Evolutionary conservation across 805 yeast species (phyloP), one percentile per base, ranked within the genome.

Genomic region (Barnettozyma populi): DNA sequence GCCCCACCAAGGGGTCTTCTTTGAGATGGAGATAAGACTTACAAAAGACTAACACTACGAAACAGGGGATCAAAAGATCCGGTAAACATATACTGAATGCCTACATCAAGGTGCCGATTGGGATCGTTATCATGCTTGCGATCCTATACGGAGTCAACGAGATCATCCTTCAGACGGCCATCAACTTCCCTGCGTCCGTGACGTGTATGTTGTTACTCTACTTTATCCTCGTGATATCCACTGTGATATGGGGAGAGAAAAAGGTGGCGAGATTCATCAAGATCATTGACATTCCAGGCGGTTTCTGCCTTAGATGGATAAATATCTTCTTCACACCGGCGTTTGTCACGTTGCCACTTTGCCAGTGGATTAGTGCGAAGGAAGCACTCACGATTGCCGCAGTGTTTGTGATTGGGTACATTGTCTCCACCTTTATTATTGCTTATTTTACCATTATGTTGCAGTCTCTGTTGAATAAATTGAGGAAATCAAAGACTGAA

Each of bases 291-390:
- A 75, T 84, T n/a, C 78, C 88, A 14, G 76, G 77, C 67, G 84
- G 84, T 51, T 83, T 84, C 61, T 71, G 84, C 2, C 69, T 86
- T 43, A 72, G 84, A 47, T 86, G 94, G 92, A 86, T 86, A 65
- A 84, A 83, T 60, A 74, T 84, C 6, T 84, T 82, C 59, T 86
- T 86, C 70, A 80, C 87, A 1, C 92, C 94, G 1, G 81, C 90
- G 0, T 86, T 86, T 59, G 78, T 86, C 34, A 76, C 82, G 0
- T 71, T 86, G 31, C 92, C 92, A 0, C 70, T 85, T 45, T 76
- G 87, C 11, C 74, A 76, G n/a, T 75, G 76, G 51, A 81, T 86
- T 42, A 70, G 82, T 16, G 82, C 81, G 38, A 75, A 73, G 20
- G 92, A 86, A 55, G 86, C 87, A 10, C 69, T 83, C 55, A 81